Evolutionary conservation across 2,329 filamentous ascomycete genomes (phyloP).

Genomic region (Arachnomyces sp.): DNA sequence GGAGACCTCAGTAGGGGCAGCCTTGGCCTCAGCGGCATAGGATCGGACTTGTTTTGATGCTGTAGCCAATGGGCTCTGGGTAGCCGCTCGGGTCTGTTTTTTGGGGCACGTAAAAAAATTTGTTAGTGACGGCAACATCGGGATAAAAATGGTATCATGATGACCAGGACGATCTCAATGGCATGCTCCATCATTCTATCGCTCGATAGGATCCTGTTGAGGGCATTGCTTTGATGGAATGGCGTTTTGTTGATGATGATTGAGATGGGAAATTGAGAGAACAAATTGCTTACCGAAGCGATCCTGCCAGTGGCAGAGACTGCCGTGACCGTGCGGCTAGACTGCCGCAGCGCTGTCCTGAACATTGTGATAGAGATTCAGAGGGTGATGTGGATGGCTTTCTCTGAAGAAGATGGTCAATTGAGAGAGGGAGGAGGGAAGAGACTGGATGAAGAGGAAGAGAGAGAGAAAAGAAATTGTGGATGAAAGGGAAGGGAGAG

Average conservation of each 20-base stretch:
- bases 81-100: slow-evolving; percentile 72
- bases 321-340: slow-evolving; percentile 88
- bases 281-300: slow-evolving; percentile 69
- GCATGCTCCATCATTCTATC: too few relatives aligned
- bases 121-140: slow-evolving; percentile 45
- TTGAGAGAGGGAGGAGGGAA: slow-evolving; percentile 32
- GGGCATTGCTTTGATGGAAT: slow-evolving; percentile 23
- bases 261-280: slow-evolving; percentile 36
- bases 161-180: too few relatives aligned
- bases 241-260: slow-evolving; percentile 22
- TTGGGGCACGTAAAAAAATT: slow-evolving; percentile 28
- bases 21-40: slow-evolving; percentile 92
- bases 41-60: slow-evolving; percentile 66
- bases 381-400: slow-evolving; percentile 37
- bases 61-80: slow-evolving; percentile 68
- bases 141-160: slow-evolving; percentile 32
- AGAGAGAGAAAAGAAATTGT: slow-evolving; percentile 36
- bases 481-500: slow-evolving; percentile 29
- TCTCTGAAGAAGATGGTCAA: slow-evolving; percentile 35
- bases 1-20: slow-evolving; percentile 93
- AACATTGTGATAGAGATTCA: slow-evolving; percentile 64
- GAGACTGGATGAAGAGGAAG: slow-evolving; percentile 33
- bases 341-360: slow-evolving; percentile 96
- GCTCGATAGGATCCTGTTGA: slow-evolving; percentile 18
- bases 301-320: slow-evolving; percentile 87